phyloP scores from a whole-genome alignment of 2,329 filamentous ascomycete genomes.

The Corynespora cassiicola region DNA sequence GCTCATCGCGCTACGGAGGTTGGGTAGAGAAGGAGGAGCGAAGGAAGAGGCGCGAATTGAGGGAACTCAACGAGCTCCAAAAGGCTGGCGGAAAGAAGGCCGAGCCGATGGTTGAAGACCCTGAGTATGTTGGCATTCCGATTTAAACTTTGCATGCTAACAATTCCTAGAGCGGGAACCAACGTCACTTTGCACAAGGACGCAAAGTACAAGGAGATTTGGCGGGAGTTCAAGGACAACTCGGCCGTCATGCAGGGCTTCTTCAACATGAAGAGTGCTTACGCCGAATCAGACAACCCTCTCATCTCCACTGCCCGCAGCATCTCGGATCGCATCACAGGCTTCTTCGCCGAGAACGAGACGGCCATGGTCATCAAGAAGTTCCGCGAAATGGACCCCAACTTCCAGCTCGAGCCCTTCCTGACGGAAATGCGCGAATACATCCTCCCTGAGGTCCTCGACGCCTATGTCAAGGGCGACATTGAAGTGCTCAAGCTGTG shows the following conservation, averaged over 20 bases:
- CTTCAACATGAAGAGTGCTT: constrained; percentile 84
- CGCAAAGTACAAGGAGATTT: constrained; percentile 97
- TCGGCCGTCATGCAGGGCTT: constrained; percentile 88
- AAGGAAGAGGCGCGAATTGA: constrained; percentile 75
- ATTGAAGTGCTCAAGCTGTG: constrained; percentile 88
- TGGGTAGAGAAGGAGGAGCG: constrained; percentile 98
- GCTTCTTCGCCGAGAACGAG: constrained; percentile 98
- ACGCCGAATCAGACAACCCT: constrained; percentile 97
- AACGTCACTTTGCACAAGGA: constrained; percentile 97
- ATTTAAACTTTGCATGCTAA: constrained; percentile 14
- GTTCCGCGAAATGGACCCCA: constrained; percentile 93
- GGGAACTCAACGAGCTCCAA: constrained; percentile 67
- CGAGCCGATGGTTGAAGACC: constrained; percentile 80
- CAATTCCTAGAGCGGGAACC: constrained; percentile 76
- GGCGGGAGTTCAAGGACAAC: constrained; percentile 91
- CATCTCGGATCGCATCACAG: constrained; percentile 89
- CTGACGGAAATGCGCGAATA: constrained; percentile 95
- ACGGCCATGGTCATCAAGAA: constrained; percentile 98
- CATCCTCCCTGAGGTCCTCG: constrained; percentile 94
- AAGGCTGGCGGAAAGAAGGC: constrained; percentile 52
- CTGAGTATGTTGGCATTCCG: constrained; percentile 69
- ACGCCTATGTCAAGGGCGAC: constrained; percentile 98
- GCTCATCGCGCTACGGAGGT: constrained; percentile 92
- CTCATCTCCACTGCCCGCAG: constrained; percentile 90
- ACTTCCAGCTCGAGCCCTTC: constrained; percentile 94